phyloP scores from a whole-genome alignment of 2,329 filamentous ascomycete species.

The Sordariomycetes sp. region DNA sequence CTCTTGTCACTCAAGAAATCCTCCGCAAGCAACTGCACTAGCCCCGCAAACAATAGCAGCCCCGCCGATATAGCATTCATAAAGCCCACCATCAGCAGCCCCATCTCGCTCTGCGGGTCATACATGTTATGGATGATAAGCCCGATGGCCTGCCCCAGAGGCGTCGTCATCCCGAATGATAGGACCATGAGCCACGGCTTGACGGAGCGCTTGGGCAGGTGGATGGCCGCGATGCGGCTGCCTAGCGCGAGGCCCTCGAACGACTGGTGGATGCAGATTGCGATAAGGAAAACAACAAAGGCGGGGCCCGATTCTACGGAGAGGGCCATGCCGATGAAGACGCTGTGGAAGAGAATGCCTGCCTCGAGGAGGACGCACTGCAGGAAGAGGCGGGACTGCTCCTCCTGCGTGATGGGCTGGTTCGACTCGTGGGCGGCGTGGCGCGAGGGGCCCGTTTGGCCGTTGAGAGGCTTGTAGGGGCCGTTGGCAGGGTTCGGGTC shows the following conservation, averaged over 20 bases:
- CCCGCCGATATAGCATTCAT: constrained; percentile 81
- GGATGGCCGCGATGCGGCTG: constrained; percentile 70
- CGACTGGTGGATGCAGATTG: constrained; percentile 75
- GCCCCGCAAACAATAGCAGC: constrained; percentile 65
- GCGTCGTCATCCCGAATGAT: constrained; percentile 65
- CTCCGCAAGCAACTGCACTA: constrained; percentile 75
- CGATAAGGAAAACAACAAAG: constrained; percentile 67
- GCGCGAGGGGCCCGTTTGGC: constrained; percentile 1
- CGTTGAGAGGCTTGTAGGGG: constrained; percentile 6
- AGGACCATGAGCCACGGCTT: constrained; percentile 78
- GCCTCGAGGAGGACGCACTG: constrained; percentile 73
- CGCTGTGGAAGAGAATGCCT: constrained; percentile 71
- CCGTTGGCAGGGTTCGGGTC: constrained; percentile 21
- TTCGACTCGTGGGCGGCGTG: constrained; percentile 5
- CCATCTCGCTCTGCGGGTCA: constrained; percentile 62
- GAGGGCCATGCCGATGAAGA: constrained; percentile 80
- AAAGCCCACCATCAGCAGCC: constrained; percentile 69
- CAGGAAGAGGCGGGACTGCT: constrained; percentile 53
- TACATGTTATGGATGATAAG: constrained; percentile 67
- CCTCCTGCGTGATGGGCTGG: constrained; percentile 24
- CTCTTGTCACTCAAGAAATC: constrained; percentile 71
- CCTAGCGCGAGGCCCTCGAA: constrained; percentile 83
- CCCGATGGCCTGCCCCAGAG: constrained; percentile 72
- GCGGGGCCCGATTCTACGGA: constrained; percentile 69
- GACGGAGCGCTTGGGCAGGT: constrained; percentile 59